Percentiles rank a stretch among this genome's conserved stretches.
These are phyloP conservation scores for Rutstroemia sp. DNA, from an alignment of 2,329 filamentous ascomycete genomes.

Conservation along the genomic window DNA sequence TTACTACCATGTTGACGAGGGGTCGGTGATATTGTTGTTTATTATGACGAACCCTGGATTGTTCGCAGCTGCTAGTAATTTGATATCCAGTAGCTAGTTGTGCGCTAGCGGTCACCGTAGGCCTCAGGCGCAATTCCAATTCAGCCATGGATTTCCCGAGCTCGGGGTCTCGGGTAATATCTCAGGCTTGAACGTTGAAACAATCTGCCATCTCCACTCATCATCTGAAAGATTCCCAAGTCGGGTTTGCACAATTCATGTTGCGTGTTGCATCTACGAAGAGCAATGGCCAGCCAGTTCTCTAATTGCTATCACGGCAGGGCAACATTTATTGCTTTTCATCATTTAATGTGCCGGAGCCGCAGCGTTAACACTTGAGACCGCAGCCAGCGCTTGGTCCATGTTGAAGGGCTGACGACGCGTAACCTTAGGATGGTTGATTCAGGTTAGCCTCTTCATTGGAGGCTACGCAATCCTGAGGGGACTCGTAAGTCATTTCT, in stretches of 20 bases:
- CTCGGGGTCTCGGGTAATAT: no score
- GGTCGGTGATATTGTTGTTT: neutral
- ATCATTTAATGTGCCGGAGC: neutral
- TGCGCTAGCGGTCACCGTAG: neutral
- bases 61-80: neutral
- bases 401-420: neutral
- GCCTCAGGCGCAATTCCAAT: no score
- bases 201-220: no score
- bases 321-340: neutral
- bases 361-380: neutral
- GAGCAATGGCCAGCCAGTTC: no score
- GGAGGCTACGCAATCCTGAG: neutral
- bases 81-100: neutral
- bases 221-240: no score
- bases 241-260: no score
- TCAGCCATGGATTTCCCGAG: no score
- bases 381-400: neutral
- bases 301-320: no score
- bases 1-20: conserved; percentile 5
- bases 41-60: neutral
- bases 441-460: neutral
- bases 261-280: no score
- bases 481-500: neutral
- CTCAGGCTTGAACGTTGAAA: no score
- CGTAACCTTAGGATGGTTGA: neutral